These are phyloP conservation scores for Neurospora africana DNA, from an alignment of 495 filamentous ascomycete species.

Conservation along the genomic window DNA sequence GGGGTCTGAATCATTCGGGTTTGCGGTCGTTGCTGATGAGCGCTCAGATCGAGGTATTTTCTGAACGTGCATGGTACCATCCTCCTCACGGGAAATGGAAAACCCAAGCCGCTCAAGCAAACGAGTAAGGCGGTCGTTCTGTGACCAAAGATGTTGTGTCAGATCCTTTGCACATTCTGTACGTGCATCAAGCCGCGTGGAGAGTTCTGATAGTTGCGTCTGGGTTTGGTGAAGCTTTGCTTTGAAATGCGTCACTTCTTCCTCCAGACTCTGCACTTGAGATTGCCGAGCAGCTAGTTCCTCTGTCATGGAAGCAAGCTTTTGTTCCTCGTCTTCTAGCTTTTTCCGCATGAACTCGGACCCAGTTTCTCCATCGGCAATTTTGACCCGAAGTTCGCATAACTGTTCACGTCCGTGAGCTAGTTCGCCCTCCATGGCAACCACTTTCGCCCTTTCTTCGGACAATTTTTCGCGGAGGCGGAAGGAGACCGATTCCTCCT, in stretches of 20 bases:
- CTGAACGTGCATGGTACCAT: constrained; percentile 65
- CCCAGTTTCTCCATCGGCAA: constrained; percentile 69
- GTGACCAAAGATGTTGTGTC: constrained; percentile 65
- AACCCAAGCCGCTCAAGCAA: constrained; percentile 83
- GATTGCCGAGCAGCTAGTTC: constrained; percentile 57
- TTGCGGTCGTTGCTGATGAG: constrained; percentile 23
- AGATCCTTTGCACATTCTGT: constrained; percentile 65
- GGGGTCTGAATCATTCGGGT: constrained; percentile 46
- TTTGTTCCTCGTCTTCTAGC: constrained; percentile 58
- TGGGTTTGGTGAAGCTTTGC: constrained; percentile 43
- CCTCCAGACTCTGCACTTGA: constrained; percentile 53
- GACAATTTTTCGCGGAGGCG: constrained; percentile 40
- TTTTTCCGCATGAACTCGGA: constrained; percentile 64
- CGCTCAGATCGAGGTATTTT: constrained; percentile 58
- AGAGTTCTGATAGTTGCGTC: constrained; percentile 39
- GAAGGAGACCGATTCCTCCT: constrained; percentile 29
- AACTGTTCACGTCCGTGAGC: constrained; percentile 56
- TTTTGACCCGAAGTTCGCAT: constrained; percentile 50
- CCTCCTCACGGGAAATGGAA: constrained; percentile 55
- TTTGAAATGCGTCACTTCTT: constrained; percentile 51
- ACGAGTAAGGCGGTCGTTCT: constrained; percentile 63
- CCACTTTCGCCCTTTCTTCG: constrained; percentile 47
- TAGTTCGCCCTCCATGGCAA: constrained; percentile 52
- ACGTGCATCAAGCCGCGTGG: constrained; percentile 48
- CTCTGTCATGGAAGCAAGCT: constrained; percentile 47